phyloP scores from a whole-genome alignment of 1,139 yeast genomes.

The Yamadazyma dushanensis region DNA sequence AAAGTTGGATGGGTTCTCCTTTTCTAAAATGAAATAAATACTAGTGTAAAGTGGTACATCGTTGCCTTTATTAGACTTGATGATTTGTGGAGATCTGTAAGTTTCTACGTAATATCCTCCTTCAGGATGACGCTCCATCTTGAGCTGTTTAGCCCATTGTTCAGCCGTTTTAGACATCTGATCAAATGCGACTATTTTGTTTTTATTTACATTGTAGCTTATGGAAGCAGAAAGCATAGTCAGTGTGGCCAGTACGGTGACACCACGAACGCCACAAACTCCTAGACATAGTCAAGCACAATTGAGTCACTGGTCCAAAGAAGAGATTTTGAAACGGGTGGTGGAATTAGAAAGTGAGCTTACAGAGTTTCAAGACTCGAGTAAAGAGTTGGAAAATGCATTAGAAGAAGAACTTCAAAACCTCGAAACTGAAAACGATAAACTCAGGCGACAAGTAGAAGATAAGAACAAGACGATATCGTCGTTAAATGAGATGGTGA shows the following conservation, averaged over 20 bases:
- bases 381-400: conserved; percentile 45
- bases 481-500: conserved; percentile 8
- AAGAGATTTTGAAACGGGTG: conserved; percentile 29
- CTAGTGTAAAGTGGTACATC: conserved; percentile 21
- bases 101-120: conserved; percentile 20
- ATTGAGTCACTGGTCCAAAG: conserved; percentile 19
- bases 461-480: conserved; percentile 7
- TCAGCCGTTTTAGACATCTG: conserved; percentile 13
- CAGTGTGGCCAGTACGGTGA: background rate
- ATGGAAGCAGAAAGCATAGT: conserved; percentile 1
- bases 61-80: conserved; percentile 18
- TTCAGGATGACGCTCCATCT: conserved; percentile 19
- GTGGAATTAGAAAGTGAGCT: conserved; percentile 39
- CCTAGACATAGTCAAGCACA: background rate
- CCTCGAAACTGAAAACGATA: conserved; percentile 28
- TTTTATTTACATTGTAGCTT: background rate
- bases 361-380: conserved; percentile 43
- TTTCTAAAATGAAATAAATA: conserved; percentile 19
- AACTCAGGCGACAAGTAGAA: conserved; percentile 16
- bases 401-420: conserved; percentile 43
- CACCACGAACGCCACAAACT: conserved; percentile 1
- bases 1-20: conserved; percentile 20
- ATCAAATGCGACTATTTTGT: background rate
- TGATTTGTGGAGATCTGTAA: conserved; percentile 13
- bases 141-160: conserved; percentile 17